Evolutionary conservation across 768 basidiomycete genomes (phyloP).

Genomic region (Rhizopogon vinicolor): DNA sequence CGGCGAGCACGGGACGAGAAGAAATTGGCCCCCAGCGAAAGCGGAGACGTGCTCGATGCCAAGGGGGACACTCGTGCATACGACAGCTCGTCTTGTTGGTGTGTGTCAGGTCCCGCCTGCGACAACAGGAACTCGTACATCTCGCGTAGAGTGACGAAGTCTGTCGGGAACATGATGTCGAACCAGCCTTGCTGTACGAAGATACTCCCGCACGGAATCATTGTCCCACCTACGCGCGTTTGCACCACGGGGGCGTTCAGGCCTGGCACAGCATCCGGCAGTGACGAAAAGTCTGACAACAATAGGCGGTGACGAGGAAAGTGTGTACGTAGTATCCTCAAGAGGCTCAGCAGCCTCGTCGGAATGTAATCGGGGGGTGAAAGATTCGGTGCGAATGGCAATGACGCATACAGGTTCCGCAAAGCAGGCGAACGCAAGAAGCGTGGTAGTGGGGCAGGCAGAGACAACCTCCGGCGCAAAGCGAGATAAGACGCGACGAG

Average conservation of each 20-base stretch:
- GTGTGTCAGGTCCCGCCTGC: slow-evolving; percentile 28
- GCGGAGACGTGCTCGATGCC: slow-evolving; percentile 41
- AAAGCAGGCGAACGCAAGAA: slow-evolving; percentile 51
- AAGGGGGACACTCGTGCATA: slow-evolving; percentile 48
- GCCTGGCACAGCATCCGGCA: slow-evolving; percentile 77
- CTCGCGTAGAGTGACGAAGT: slow-evolving; percentile 79
- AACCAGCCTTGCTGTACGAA: slow-evolving; percentile 95
- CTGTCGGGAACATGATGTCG: slow-evolving; percentile 98
- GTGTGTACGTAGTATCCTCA: slow-evolving; percentile 73
- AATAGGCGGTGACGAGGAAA: slow-evolving; percentile 95
- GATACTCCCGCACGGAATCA: slow-evolving; percentile 85
- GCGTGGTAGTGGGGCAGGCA: slow-evolving; percentile 52
- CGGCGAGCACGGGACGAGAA: slow-evolving; percentile 61
- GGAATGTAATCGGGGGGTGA: slow-evolving; percentile 88
- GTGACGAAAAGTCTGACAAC: slow-evolving; percentile 84
- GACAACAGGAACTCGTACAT: slow-evolving; percentile 86
- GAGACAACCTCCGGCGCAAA: slow-evolving; percentile 55
- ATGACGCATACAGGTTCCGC: slow-evolving; percentile 56
- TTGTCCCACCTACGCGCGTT: slow-evolving; percentile 79
- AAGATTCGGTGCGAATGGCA: slow-evolving; percentile 91
- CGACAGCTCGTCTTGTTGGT: slow-evolving; percentile 16
- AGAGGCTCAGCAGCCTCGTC: slow-evolving; percentile 81
- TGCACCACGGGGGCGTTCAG: slow-evolving; percentile 88
- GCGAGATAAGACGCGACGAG: slow-evolving; percentile 75
- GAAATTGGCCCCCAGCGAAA: slow-evolving; percentile 56